These are phyloP conservation scores for Toxicodendron radicans DNA, from an alignment of 345 rosid genomes.

Conservation along the genomic window DNA sequence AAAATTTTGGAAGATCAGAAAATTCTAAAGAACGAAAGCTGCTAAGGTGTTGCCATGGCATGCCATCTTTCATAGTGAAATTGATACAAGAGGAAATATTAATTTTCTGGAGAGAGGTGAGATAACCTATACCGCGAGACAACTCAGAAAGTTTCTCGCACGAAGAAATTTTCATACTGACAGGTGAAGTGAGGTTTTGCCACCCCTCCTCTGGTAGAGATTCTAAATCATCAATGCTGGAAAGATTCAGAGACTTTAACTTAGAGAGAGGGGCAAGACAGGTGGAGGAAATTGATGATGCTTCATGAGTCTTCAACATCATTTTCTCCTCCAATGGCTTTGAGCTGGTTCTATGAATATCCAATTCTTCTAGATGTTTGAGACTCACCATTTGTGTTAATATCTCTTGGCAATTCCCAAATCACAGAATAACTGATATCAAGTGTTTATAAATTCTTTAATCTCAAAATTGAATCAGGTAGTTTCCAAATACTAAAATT, in stretches of 20 bases:
- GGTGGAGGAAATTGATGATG: background rate
- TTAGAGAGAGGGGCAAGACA: conserved; percentile 9
- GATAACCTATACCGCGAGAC: background rate
- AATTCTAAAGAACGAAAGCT: background rate
- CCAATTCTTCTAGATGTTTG: conserved; percentile 7
- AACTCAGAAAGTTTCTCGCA: background rate
- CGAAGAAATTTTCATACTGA: background rate
- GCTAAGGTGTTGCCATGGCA: conserved; percentile 7
- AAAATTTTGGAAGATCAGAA: background rate
- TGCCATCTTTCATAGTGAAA: background rate
- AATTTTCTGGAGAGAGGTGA: no score
- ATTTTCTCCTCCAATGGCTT: no score
- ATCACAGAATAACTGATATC: conserved; percentile 3
- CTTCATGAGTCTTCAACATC: conserved; percentile 1
- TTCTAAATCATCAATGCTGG: background rate
- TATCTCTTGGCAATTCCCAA: background rate
- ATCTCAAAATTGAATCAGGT: background rate
- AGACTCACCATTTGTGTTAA: background rate
- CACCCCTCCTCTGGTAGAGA: background rate
- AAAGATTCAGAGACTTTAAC: background rate
- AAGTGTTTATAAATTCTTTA: conserved; percentile 15
- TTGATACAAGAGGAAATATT: background rate
- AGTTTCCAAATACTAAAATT: background rate
- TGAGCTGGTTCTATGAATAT: no score
- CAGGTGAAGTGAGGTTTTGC: background rate